Evolutionary conservation across 768 basidiomycete genomes (phyloP).

Genomic region (Rickenella mellea): DNA sequence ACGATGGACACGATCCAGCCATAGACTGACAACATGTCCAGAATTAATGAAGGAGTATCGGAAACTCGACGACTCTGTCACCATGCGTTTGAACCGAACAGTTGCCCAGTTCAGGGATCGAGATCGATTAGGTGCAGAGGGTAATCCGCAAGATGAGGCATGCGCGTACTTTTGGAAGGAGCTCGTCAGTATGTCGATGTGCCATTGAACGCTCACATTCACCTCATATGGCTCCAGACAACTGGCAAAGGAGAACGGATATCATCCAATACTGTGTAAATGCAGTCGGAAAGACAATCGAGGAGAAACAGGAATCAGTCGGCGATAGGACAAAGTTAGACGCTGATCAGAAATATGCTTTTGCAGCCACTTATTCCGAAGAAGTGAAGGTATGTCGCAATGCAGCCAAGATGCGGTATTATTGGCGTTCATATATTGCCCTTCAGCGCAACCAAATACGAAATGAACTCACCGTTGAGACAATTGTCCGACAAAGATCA

Average conservation of each 20-base stretch:
- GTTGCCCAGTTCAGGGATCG: constrained; percentile 67
- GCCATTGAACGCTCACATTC: constrained; percentile 11
- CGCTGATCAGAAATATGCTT: constrained; percentile 35
- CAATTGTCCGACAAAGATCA: constrained; percentile 60
- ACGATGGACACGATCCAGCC: background rate
- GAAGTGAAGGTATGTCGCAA: constrained; percentile 54
- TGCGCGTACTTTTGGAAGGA: constrained; percentile 74
- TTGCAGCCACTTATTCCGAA: constrained; percentile 51
- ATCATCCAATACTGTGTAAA: constrained; percentile 69
- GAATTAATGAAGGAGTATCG: constrained; percentile 79
- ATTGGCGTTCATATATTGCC: background rate
- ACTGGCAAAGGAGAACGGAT: constrained; percentile 65
- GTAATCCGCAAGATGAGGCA: constrained; percentile 60
- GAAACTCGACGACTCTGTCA: constrained; percentile 69
- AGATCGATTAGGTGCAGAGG: constrained; percentile 40
- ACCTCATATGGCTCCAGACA: constrained; percentile 23
- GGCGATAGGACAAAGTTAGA: constrained; percentile 35
- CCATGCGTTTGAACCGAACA: constrained; percentile 74
- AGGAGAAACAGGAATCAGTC: constrained; percentile 41
- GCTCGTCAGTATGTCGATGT: constrained; percentile 51
- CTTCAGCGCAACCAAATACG: constrained; percentile 63
- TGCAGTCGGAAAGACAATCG: constrained; percentile 56
- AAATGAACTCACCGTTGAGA: constrained; percentile 66
- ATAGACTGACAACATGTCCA: constrained; percentile 18
- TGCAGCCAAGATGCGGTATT: background rate